phyloP scores from a whole-genome alignment of 2,329 filamentous ascomycete species.

The Phialophora tarda region DNA sequence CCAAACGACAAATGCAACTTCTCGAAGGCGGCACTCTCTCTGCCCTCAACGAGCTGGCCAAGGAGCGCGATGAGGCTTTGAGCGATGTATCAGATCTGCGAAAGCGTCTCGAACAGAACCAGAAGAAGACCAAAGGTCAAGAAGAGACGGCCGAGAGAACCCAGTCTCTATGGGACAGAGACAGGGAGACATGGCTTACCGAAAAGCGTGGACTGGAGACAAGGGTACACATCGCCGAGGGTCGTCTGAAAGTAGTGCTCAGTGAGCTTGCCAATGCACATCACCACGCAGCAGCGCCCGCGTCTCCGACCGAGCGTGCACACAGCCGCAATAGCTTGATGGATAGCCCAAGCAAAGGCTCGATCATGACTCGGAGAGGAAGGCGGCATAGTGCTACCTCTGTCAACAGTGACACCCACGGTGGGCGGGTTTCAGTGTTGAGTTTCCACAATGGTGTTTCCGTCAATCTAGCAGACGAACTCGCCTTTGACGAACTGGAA shows the following conservation, averaged over 20 bases:
- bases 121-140: conserved; percentile 77
- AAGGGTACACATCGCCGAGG: conserved; percentile 88
- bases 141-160: conserved; percentile 82
- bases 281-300: conserved; percentile 44
- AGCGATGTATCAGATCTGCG: conserved; percentile 73
- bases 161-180: conserved; percentile 80
- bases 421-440: conserved; percentile 74
- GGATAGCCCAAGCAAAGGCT: conserved; percentile 39
- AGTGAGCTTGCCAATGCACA: conserved; percentile 71
- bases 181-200: conserved; percentile 83
- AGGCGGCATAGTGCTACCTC: conserved; percentile 65
- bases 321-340: conserved; percentile 38
- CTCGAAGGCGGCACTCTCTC: conserved; percentile 88
- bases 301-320: conserved; percentile 34
- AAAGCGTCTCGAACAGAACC: conserved; percentile 74
- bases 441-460: conserved; percentile 61
- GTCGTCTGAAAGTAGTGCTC: conserved; percentile 78
- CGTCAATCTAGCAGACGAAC: conserved; percentile 85
- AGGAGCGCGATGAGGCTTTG: conserved; percentile 83
- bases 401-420: conserved; percentile 56
- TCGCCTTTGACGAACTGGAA: conserved; percentile 84
- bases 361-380: conserved; percentile 47
- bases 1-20: conserved; percentile 83
- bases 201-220: conserved; percentile 82
- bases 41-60: conserved; percentile 79